Evolutionary conservation across 345 rosid genomes (phyloP).

Genomic region (Sisymbrium irio): DNA sequence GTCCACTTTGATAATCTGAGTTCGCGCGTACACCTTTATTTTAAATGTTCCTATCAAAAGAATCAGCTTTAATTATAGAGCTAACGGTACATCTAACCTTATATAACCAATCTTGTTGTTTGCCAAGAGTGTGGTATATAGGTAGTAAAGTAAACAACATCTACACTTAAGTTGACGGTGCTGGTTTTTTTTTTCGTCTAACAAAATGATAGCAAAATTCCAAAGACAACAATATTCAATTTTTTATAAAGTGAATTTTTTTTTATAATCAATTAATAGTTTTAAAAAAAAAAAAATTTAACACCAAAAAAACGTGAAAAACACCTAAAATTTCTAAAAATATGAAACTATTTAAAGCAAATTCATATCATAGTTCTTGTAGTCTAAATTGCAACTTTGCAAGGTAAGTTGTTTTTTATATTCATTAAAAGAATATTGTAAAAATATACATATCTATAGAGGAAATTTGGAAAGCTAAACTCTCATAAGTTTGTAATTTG

Average conservation of each 20-base stretch:
- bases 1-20: background rate
- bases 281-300: too few species aligned
- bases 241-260: background rate
- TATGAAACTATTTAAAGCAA: background rate
- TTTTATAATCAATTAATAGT: background rate
- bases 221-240: background rate
- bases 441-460: too few species aligned
- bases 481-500: too few species aligned
- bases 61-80: background rate
- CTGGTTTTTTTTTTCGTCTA: background rate
- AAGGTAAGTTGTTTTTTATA: background rate
- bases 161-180: background rate
- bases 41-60: background rate
- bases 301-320: background rate
- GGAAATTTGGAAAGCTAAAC: too few species aligned
- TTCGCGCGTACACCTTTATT: background rate
- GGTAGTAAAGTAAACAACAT: background rate
- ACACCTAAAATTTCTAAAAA: background rate
- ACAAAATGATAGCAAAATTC: background rate
- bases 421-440: background rate
- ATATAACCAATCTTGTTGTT: background rate
- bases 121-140: constrained; percentile 5
- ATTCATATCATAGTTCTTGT: background rate
- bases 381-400: background rate
- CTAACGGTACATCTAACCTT: background rate